Evolutionary conservation across 1,139 yeast genomes (phyloP).

Genomic region (Taphrina sp.): DNA sequence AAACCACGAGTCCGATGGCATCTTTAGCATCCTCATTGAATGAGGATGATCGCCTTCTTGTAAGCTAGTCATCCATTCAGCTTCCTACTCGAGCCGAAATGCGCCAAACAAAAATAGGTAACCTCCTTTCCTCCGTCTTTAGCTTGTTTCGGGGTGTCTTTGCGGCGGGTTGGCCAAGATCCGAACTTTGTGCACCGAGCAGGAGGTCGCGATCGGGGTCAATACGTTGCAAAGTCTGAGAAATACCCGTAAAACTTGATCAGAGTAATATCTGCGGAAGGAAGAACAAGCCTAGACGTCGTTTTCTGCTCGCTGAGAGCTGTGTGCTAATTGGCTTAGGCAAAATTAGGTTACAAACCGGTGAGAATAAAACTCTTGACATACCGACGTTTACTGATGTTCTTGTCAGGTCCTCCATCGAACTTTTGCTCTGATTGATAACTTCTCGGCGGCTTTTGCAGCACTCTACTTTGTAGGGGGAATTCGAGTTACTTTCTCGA

Average conservation of each 20-base stretch:
- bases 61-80: constrained; percentile 28
- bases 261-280: constrained; percentile 34
- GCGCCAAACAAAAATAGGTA: constrained; percentile 17
- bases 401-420: constrained; percentile 33
- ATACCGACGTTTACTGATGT: not conserved
- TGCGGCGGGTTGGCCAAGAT: not conserved
- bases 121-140: constrained; percentile 11
- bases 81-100: constrained; percentile 5
- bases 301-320: constrained; percentile 16
- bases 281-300: constrained; percentile 31
- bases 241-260: constrained; percentile 34
- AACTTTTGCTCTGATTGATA: constrained; percentile 39
- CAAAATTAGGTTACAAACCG: constrained; percentile 36
- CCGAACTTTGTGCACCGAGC: too few species aligned
- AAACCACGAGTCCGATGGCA: constrained; percentile 15
- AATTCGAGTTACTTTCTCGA: constrained; percentile 38
- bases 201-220: too few species aligned
- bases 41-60: constrained; percentile 27
- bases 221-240: too few species aligned
- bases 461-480: constrained; percentile 41
- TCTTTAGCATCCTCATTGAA: constrained; percentile 21
- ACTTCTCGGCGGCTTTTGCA: constrained; percentile 41
- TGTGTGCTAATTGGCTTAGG: constrained; percentile 39
- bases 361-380: not conserved
- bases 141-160: constrained; percentile 32